These are phyloP conservation scores for Ceratobasidium sp. DNA, from an alignment of 1,284 basidiomycete species.

Conservation along the genomic window DNA sequence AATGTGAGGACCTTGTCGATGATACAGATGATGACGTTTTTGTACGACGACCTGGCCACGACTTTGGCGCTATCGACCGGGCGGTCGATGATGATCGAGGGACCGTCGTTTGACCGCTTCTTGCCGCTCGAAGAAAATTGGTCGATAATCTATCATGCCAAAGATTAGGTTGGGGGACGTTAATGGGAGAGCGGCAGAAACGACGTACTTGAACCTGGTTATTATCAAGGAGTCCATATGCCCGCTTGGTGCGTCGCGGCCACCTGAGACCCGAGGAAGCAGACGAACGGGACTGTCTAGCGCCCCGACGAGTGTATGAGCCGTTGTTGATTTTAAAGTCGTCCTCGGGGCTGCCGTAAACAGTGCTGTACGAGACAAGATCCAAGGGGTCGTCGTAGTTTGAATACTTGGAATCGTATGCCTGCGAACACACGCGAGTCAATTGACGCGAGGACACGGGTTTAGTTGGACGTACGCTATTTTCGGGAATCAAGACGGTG, in stretches of 20 bases:
- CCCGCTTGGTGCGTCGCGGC: not conserved
- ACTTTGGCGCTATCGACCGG: conserved; percentile 1
- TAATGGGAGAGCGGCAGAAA: too few relatives aligned
- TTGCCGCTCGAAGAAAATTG: not conserved
- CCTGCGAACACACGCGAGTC: not conserved
- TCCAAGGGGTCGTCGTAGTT: not conserved
- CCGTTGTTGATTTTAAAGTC: not conserved
- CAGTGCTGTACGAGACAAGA: too few relatives aligned
- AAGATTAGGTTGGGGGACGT: too few relatives aligned
- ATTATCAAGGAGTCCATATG: not conserved
- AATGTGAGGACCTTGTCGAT: conserved; percentile 10
- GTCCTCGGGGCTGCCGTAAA: not conserved
- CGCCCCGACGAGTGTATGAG: not conserved
- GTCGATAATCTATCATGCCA: conserved; percentile 3
- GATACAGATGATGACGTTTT: not conserved
- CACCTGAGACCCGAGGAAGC: not conserved
- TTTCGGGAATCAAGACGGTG: conserved; percentile 5
- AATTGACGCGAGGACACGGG: not conserved
- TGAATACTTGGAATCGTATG: not conserved
- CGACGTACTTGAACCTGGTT: conserved; percentile 8
- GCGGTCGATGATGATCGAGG: not conserved
- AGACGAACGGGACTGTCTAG: not conserved
- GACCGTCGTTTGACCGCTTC: conserved; percentile 16
- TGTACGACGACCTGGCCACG: not conserved
- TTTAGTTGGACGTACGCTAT: conserved; percentile 2